Conservation (phyloP, 2,329 filamentous ascomycete genomes). For the Neospermospora avenae region DNA sequence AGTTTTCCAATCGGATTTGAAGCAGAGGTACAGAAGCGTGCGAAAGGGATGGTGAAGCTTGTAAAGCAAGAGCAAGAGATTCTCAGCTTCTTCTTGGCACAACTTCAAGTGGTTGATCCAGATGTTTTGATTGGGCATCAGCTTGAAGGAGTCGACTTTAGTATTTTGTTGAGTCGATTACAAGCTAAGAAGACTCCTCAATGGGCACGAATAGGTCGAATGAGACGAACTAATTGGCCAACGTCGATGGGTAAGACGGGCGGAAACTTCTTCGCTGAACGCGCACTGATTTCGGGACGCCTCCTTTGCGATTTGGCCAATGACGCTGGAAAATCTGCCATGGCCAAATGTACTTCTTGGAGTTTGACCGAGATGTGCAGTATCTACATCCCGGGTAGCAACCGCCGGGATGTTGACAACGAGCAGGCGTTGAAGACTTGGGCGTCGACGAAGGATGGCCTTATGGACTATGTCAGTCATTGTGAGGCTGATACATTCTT, state of each 20-base stretch:
- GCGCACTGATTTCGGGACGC: conserved; percentile 83
- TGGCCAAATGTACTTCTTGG: conserved; percentile 98
- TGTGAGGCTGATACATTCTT: conserved; percentile 96
- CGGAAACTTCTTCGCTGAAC: conserved; percentile 88
- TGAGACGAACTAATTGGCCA: conserved; percentile 84
- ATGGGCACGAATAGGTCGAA: conserved; percentile 88
- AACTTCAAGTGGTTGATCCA: conserved; percentile 83
- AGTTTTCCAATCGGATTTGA: conserved; percentile 88
- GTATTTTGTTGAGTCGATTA: conserved; percentile 80
- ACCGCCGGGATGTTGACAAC: conserved; percentile 80
- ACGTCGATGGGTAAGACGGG: conserved; percentile 80
- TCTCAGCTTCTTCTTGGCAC: conserved; percentile 82
- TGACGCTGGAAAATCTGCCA: conserved; percentile 93
- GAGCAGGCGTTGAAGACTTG: conserved; percentile 83
- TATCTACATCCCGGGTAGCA: conserved; percentile 68
- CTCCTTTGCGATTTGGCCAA: conserved; percentile 93
- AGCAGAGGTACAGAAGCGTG: conserved; percentile 63
- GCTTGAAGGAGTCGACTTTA: conserved; percentile 96
- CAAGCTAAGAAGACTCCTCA: conserved; percentile 88
- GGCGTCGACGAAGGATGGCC: conserved; percentile 76
- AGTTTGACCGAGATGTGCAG: conserved; percentile 97
- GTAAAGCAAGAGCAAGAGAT: conserved; percentile 83
- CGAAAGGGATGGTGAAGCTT: conserved; percentile 73
- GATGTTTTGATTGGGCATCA: conserved; percentile 94
- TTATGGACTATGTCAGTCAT: conserved; percentile 91